Evolutionary conservation across 208 protist species (phyloP).

Genomic region (Tritrichomonas musculus): DNA sequence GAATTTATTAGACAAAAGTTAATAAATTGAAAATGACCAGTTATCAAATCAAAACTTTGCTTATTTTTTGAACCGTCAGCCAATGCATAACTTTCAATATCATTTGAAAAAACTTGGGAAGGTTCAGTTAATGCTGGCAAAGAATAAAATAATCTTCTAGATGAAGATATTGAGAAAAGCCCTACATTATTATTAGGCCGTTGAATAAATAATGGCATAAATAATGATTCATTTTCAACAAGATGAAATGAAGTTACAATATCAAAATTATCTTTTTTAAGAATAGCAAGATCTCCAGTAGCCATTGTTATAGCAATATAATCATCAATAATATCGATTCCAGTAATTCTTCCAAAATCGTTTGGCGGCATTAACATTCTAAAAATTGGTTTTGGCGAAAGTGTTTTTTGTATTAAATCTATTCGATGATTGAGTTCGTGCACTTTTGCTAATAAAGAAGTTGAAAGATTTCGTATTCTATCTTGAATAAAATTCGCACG

Average conservation of each 20-base stretch:
- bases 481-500: background rate
- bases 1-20: background rate
- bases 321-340: background rate
- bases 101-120: no score
- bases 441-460: background rate
- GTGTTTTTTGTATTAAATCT: background rate
- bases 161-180: background rate
- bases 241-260: background rate
- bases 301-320: background rate
- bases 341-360: background rate
- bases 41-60: background rate
- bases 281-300: background rate
- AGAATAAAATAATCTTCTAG: background rate
- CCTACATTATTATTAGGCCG: background rate
- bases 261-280: background rate
- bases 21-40: background rate
- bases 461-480: background rate
- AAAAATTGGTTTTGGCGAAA: background rate
- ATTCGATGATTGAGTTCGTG: background rate
- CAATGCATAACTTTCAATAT: background rate
- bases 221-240: background rate
- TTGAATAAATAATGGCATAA: background rate
- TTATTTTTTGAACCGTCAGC: background rate
- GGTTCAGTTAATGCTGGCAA: background rate
- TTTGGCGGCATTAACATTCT: background rate